Base-by-base conservation (phyloP, 208 protist genomes). In the Leptomonas seymouri region DNA sequence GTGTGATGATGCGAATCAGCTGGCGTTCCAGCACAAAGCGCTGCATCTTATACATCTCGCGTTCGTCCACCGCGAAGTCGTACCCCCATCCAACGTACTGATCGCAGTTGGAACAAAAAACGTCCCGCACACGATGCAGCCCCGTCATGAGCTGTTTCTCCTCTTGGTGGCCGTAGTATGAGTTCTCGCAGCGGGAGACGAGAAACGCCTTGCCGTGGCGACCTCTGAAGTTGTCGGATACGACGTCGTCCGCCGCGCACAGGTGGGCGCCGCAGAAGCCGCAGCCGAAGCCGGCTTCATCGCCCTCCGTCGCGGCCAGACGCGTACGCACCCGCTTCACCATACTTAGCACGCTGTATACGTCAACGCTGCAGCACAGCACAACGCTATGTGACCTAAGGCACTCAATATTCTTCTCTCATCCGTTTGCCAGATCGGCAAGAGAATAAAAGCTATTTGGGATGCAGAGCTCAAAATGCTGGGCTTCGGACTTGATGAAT, bases 81-180 rank as follows among this genome's bases (percentile, higher is more conserved):
- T 94, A 94, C 23, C 76, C 86, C 86, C 89, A 94, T 15, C 89
- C 89, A 39, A 94, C 50, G 65, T 92, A 88, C 28, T 79, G 68
- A 64, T 94, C 89, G 44, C 89, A 94, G 60, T 67, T 80, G 21
- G 79, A 50, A 59, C 89, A 94, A 65, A 92, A 94, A 34, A 90
- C 76, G 57, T 94, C 86, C 15, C 89, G 83, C 42, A 92, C 86
- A 49, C 89, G 89, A 61, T 94, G 86, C 25, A 74, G 67, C 1
- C 89, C 89, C 12, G 89, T 94, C 83, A 92, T 85, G 12, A 94
- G 74, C 65, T 85, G 78, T 64, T 91, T 92, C 71, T 89, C 78
- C 59, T 94, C 89, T 51, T 86, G 82, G 11, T 81, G 82, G 0
- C 89, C 86, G 54, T 75, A 85, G 73, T 92, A 94, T 15, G 80